Evolutionary conservation across 2,329 filamentous ascomycete genomes (phyloP).

Genomic region (Xylaria sp.): DNA sequence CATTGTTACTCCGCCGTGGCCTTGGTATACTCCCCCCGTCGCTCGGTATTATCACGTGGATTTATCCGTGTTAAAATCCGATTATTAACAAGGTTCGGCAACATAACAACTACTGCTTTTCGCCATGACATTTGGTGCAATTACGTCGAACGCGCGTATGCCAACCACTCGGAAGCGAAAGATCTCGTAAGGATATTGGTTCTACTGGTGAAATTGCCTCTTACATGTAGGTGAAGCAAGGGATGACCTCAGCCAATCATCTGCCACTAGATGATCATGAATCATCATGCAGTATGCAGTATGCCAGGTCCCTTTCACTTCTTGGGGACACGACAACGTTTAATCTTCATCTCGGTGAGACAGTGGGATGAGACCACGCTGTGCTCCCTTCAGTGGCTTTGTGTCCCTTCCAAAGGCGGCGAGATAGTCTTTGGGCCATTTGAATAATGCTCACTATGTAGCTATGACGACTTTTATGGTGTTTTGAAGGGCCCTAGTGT

Average conservation of each 20-base stretch:
- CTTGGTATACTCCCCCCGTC: background rate
- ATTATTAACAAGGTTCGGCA: too few relatives aligned
- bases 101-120: too few relatives aligned
- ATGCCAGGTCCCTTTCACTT: background rate
- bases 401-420: conserved; percentile 3
- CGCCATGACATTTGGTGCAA: too few relatives aligned
- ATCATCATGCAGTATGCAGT: background rate
- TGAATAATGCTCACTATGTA: background rate
- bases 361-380: conserved; percentile 10
- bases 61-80: background rate
- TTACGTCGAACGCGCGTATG: background rate
- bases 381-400: conserved; percentile 16
- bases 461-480: conserved; percentile 8
- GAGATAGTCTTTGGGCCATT: background rate
- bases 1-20: background rate
- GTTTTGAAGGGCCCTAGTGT: background rate
- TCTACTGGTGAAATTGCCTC: background rate
- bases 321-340: background rate
- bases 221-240: background rate
- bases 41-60: background rate
- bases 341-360: conserved; percentile 7
- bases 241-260: background rate
- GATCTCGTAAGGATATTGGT: background rate
- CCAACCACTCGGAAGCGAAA: background rate
- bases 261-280: too few relatives aligned